Evolutionary conservation across 352 stramenopile species (phyloP), one percentile per base, ranked within the genome.

Genomic region (Phytophthora hybrid): DNA sequence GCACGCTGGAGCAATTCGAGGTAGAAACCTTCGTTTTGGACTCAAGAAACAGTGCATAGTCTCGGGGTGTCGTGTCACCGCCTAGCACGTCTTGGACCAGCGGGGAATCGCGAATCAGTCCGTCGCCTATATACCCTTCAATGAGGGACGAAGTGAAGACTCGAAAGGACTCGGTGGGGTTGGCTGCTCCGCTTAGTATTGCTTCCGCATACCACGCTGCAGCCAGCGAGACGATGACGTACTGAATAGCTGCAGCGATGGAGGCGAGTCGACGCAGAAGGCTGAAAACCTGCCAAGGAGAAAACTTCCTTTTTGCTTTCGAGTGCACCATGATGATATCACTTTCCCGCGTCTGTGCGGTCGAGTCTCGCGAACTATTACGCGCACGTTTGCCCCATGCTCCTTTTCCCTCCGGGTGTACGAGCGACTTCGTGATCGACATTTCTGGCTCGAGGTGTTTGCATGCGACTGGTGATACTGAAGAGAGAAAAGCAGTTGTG

Each of bases 41-140:
- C 23, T 75, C 52, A 5, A 87, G 67, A 52, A 78, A 87, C 29
- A 84, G 16, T 0, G 70, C 62, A 5, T 74, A 71, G 8, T 63
- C 58, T 47, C 61, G 60, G 0, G 78, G 78, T 5, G 60, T 51
- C 0, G 78, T 83, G 19, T 65, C 58, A 26, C 71, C 62, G 0
- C 39, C 32, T 0, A 87, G 63, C 0, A 46, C 54, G 1, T 68
- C 4, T 13, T 34, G 53, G 0, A 87, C 56, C 0, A 85, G 55
- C 5, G 69, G 71, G 1, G 77, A 83, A 18, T 72, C 44, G 0
- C 60, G 63, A 1, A 84, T 54, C 5, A 77, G 71, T 0, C 66
- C 55, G 1, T 44, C 53, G 9, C 75, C 80, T 8, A 81, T 18
- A 31, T 77, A 83, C 3, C 19, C 14, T 0, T 29, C 58, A 52